These are phyloP conservation scores for Russula lepida DNA, from an alignment of 768 basidiomycete genomes.

Conservation along the genomic window DNA sequence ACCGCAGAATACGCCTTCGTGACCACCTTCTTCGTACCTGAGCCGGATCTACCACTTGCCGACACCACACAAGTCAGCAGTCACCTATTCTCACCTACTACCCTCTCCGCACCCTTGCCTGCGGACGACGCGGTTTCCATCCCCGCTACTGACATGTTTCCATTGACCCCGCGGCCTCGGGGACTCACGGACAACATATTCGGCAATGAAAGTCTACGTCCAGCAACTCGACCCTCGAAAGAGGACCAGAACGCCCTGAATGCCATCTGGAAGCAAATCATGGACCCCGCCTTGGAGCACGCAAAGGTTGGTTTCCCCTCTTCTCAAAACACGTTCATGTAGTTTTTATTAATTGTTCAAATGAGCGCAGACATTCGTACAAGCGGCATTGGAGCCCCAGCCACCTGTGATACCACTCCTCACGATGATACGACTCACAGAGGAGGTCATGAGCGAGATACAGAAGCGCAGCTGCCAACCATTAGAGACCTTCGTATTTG, in stretches of 20 bases:
- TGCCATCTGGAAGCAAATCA: constrained; percentile 81
- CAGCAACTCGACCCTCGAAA: constrained; percentile 31
- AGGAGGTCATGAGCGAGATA: constrained; percentile 65
- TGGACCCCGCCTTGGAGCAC: constrained; percentile 88
- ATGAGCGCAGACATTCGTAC: constrained; percentile 51
- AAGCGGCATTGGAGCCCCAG: constrained; percentile 57
- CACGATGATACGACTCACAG: constrained; percentile 86
- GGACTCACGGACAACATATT: constrained; percentile 27
- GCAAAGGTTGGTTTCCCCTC: constrained; percentile 46
- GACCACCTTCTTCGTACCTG: constrained; percentile 62
- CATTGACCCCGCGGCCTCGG: constrained; percentile 25
- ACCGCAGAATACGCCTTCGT: constrained; percentile 89
- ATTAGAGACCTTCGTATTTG: constrained; percentile 73
- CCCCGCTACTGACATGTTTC: constrained; percentile 42
- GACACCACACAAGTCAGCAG: constrained; percentile 16
- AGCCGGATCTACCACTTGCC: constrained; percentile 20
- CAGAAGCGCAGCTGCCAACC: constrained; percentile 73
- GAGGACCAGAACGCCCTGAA: constrained; percentile 54
- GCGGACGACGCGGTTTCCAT: constrained; percentile 28
- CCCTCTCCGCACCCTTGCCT: constrained; percentile 22
- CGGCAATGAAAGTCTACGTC: constrained; percentile 29
- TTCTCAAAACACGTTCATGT: no score
- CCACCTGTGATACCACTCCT: constrained; percentile 73
- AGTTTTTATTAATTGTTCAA: not conserved
- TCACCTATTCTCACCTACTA: constrained; percentile 34